Percentiles rank a stretch among this genome's conserved stretches.
phyloP scores from a whole-genome alignment of 2,329 filamentous ascomycete genomes.

The Camillea tinctor region DNA sequence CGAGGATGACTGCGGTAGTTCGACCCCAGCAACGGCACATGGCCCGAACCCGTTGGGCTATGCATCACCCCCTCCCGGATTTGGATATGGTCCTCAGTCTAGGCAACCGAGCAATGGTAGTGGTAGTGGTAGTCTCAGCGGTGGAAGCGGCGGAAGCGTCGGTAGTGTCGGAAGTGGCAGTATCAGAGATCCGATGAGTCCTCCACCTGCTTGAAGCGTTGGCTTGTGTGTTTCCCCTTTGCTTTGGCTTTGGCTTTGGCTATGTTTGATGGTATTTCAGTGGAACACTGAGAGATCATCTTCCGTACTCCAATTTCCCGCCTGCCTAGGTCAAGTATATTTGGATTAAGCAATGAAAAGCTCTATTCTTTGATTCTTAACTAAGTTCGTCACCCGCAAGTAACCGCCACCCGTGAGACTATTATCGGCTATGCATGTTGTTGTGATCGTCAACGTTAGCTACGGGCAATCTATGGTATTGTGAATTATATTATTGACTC shows the following conservation, averaged over 20 bases:
- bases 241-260: conserved; percentile 9
- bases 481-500: no score
- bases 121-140: conserved; percentile 38
- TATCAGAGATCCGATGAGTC: conserved; percentile 52
- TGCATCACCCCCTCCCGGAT: conserved; percentile 25
- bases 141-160: conserved; percentile 47
- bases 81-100: conserved; percentile 29
- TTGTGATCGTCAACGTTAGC: not conserved
- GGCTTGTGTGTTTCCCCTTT: not conserved
- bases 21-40: conserved; percentile 17
- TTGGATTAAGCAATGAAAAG: conserved; percentile 28
- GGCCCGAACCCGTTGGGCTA: conserved; percentile 17
- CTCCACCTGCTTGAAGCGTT: conserved; percentile 26
- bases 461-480: no score
- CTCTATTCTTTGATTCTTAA: conserved; percentile 22
- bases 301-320: conserved; percentile 4
- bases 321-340: conserved; percentile 16
- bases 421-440: not conserved
- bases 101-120: conserved; percentile 33
- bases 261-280: conserved; percentile 2
- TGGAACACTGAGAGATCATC: conserved; percentile 5
- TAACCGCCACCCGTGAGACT: not conserved
- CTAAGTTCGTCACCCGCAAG: not conserved
- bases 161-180: conserved; percentile 47
- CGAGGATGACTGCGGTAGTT: conserved; percentile 39